Base-by-base conservation (phyloP, 192 early-diverging fungal genomes). In the Coemansia sp. region DNA sequence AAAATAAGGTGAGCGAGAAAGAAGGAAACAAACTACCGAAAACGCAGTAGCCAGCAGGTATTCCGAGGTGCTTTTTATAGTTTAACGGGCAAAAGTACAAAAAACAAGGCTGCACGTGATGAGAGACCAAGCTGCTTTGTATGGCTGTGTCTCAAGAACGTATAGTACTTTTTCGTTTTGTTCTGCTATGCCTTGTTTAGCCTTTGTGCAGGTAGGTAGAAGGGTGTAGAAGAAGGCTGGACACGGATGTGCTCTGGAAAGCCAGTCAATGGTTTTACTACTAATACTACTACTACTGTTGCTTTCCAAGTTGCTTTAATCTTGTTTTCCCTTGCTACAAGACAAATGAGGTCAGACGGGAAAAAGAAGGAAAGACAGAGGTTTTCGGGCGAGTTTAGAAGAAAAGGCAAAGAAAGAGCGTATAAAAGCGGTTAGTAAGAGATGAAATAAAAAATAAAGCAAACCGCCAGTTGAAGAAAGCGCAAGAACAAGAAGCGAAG, bases 21-120 rank as follows among this genome's bases (percentile, higher is more conserved):
- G 54, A 37, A 49, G 50, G 19, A 68, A 58, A 53, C 42, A 15
- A 56, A 21, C 38, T 56, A 21, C 52, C 52, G 57, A 41, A 9
- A 59, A 19, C 37, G 57, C 57, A 59, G 38, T 59, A 59, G 57
- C 13, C 40, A 16, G 39, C 57, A 5, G 57, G 39, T 9, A 41
- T 41, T 59, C 40, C 13, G 8, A 59, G 37, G 15, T 11, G 21
- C 21, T 37, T 19, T 56, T 57, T 57, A 11, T 32, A 9, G n/a
- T 9, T 13, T 3, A 38, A 1, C 12, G 57, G 9, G 57, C 21
- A 56, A 18, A 1, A 23, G 16, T 11, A 4, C 1, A 43, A 69
- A 58, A 58, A 38, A 37, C 61, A 61, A 45, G 42, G 58, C 53
- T 60, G 40, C 39, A 37, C 56, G 56, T 32, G 56, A 3, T 56